Percentiles rank a stretch among this genome's conserved stretches.
Evolutionary conservation across 1,284 basidiomycete species (phyloP).

Genomic region (Pascua sp.): DNA sequence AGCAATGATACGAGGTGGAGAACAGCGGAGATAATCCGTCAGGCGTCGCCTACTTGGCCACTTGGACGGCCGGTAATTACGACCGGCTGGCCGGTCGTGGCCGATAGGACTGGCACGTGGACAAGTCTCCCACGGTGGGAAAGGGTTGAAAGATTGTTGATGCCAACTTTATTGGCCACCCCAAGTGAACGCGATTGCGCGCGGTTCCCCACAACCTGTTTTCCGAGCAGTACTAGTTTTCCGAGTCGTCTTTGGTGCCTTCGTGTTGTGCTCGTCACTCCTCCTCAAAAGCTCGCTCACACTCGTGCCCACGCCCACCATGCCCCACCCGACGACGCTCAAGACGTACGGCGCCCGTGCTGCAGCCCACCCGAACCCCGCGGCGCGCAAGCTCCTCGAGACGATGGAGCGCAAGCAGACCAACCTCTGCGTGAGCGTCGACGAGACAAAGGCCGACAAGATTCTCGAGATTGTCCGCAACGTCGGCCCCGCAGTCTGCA

Average conservation of each 20-base stretch:
- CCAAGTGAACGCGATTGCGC: too few species aligned
- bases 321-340: constrained; percentile 35
- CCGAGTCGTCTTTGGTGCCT: too few species aligned
- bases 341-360: constrained; percentile 66
- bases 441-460: constrained; percentile 78
- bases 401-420: constrained; percentile 83
- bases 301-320: constrained; percentile 2
- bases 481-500: constrained; percentile 84
- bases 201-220: too few species aligned
- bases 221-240: too few species aligned
- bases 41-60: background rate
- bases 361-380: constrained; percentile 62
- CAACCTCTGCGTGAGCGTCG: constrained; percentile 93
- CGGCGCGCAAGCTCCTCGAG: constrained; percentile 71
- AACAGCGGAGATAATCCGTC: too few species aligned
- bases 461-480: constrained; percentile 82
- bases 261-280: too few species aligned
- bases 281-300: too few species aligned
- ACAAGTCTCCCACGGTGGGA: too few species aligned
- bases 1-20: too few species aligned
- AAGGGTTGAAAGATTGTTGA: too few species aligned
- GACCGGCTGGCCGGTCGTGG: background rate
- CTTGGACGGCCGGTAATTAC: background rate
- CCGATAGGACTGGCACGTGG: background rate
- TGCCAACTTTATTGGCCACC: too few species aligned